phyloP scores from a whole-genome alignment of 1,139 yeast species.

The Lodderomyces pseudojiufengensis region DNA sequence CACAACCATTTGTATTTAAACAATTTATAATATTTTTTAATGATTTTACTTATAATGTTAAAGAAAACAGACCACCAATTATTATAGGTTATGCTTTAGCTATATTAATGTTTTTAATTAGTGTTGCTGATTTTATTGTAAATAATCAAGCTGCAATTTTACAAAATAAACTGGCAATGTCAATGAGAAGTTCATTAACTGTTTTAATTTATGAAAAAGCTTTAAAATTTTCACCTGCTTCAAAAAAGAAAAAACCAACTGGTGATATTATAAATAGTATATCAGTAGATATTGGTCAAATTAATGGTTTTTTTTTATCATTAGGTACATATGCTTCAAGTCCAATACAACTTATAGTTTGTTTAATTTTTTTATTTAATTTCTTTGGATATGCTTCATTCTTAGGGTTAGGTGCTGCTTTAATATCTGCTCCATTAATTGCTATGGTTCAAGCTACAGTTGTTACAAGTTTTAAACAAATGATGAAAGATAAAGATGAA shows the following conservation, averaged over 20 bases:
- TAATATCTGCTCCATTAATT: slow-evolving; percentile 32
- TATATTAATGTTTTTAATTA: slow-evolving; percentile 20
- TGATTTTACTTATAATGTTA: slow-evolving; percentile 11
- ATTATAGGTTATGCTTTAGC: slow-evolving; percentile 33
- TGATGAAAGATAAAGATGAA: slow-evolving; percentile 32
- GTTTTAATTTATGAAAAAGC: slow-evolving; percentile 33
- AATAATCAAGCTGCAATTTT: slow-evolving; percentile 23
- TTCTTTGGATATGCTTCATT: slow-evolving; percentile 33
- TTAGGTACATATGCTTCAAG: slow-evolving; percentile 49
- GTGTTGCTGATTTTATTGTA: slow-evolving; percentile 24
- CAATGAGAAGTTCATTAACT: slow-evolving; percentile 23
- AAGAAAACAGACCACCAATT: slow-evolving; percentile 17
- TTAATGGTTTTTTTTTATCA: slow-evolving; percentile 25
- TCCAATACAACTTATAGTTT: slow-evolving; percentile 28
- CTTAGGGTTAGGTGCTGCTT: slow-evolving; percentile 33
- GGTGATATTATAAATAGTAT: slow-evolving; percentile 40
- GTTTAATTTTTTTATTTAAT: slow-evolving; percentile 25
- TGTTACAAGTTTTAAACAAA: slow-evolving; percentile 20
- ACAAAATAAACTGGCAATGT: slow-evolving; percentile 17
- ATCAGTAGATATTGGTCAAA: slow-evolving; percentile 32
- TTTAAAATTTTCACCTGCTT: slow-evolving; percentile 33
- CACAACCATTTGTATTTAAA: slow-evolving; percentile 32
- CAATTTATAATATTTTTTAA: slow-evolving; percentile 28
- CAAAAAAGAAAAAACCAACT: slow-evolving; percentile 34
- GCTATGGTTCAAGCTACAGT: slow-evolving; percentile 28